Base-by-base conservation (phyloP, 176 grass and related monocot species). In the Metroxylon sagu region DNA sequence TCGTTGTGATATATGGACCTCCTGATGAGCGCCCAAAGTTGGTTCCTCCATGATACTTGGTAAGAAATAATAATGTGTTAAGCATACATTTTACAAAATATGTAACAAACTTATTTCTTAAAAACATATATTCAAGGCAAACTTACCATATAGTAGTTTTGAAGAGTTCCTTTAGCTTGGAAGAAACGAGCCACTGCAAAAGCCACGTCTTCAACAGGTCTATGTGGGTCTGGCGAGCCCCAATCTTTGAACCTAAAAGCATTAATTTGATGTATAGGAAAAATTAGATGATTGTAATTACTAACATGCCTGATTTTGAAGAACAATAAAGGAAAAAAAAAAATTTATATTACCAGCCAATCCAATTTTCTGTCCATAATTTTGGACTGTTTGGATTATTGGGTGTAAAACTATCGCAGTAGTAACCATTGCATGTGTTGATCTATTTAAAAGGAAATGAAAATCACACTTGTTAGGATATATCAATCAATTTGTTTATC, bases 291-390 rank as follows among this genome's bases (percentile, higher is more conserved):
- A 6, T 3, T 43, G 35, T 10, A 43, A 14, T 43, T 43, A 43
- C 7, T 3, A 2, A 12, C 35, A 43, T 43, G 8, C 12, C 7
- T 3, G 35, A 43, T 3, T 43, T 43, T 43, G 35, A 10, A 43
- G 35, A 26, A 72, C 0, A 3, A 53, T 21, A 6, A 59, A 14
- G 17, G 5, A 60, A 48, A 14, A 58, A 58, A 54, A 43, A 10
- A 23, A 5, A 16, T 48, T 52, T 0, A 15, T 28, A 26, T 25
- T 29, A 95, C 91, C 91, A 87, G 63, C 91, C 91, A 16, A 83
- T 84, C 91, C 83, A 90, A 30, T 96, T 96, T 57, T 96, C 91
- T 0, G 91, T 96, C 91, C 91, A 96, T 0, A 96, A 82, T 72
- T 96, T 96, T 0, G 92, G 92, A 51, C 82, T 90, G 12, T 49